phyloP scores from a whole-genome alignment of 257 asterid species.

The Solanum etuberosum region DNA sequence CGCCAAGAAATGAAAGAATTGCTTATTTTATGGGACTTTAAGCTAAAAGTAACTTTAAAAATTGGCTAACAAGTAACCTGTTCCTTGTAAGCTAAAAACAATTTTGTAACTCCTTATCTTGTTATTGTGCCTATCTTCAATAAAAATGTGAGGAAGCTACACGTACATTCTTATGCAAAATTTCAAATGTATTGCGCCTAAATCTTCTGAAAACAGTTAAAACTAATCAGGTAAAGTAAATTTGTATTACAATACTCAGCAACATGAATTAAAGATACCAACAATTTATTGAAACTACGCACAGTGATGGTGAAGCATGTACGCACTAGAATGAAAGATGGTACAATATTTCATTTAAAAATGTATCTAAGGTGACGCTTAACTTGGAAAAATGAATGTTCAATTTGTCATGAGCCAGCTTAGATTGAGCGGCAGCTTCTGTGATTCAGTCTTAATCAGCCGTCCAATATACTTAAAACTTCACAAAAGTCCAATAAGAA shows the following conservation, averaged over 20 bases:
- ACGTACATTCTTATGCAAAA: background rate
- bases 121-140: background rate
- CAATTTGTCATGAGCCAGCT: background rate
- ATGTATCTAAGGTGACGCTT: background rate
- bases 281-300: background rate
- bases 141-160: background rate
- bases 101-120: background rate
- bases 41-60: background rate
- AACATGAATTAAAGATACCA: background rate
- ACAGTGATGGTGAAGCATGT: background rate
- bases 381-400: background rate
- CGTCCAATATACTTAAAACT: background rate
- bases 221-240: background rate
- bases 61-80: conserved; percentile 1
- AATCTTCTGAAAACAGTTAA: background rate
- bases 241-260: background rate
- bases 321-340: background rate
- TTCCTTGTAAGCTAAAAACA: conserved; percentile 45
- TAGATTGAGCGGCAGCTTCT: background rate
- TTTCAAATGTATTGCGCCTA: background rate
- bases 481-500: conserved; percentile 15
- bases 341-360: background rate
- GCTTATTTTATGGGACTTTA: background rate
- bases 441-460: background rate
- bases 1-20: conserved; percentile 36